Conservation (phyloP, 768 basidiomycete genomes). For the Agaricus subrufescens region DNA sequence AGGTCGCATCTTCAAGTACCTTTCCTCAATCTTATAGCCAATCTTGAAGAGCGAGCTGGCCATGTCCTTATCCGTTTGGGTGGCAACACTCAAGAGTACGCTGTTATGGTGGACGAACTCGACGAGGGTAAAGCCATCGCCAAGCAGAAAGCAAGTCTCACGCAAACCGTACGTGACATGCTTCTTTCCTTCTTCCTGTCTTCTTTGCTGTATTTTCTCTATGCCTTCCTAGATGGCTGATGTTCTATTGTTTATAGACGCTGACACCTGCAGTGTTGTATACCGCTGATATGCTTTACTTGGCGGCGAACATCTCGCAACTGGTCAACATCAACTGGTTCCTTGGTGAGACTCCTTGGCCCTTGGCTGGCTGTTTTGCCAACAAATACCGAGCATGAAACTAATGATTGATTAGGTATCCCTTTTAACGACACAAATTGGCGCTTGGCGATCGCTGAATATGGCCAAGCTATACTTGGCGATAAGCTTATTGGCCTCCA, state of each 20-base stretch:
- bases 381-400: background rate
- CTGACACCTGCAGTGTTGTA: constrained; percentile 64
- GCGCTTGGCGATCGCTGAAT: constrained; percentile 49
- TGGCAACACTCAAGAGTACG: constrained; percentile 76
- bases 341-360: constrained; percentile 30
- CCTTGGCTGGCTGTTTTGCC: background rate
- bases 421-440: constrained; percentile 68
- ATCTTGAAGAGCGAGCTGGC: constrained; percentile 59
- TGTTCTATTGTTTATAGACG: constrained; percentile 29
- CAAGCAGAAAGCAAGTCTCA: constrained; percentile 19
- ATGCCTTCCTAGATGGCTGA: background rate
- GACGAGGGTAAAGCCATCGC: constrained; percentile 31
- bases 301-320: constrained; percentile 54
- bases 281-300: constrained; percentile 61
- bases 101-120: constrained; percentile 44
- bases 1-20: constrained; percentile 51
- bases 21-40: constrained; percentile 73
- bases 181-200: background rate
- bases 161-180: constrained; percentile 16
- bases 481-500: constrained; percentile 62
- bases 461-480: constrained; percentile 60
- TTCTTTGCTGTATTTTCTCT: background rate
- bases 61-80: constrained; percentile 63
- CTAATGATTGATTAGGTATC: constrained; percentile 24
- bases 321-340: constrained; percentile 66